A percentile compares a stretch with the other conserved stretches of the same genome.
Conservation (phyloP, 345 rosid species). For the Rhizophora apiculata region DNA sequence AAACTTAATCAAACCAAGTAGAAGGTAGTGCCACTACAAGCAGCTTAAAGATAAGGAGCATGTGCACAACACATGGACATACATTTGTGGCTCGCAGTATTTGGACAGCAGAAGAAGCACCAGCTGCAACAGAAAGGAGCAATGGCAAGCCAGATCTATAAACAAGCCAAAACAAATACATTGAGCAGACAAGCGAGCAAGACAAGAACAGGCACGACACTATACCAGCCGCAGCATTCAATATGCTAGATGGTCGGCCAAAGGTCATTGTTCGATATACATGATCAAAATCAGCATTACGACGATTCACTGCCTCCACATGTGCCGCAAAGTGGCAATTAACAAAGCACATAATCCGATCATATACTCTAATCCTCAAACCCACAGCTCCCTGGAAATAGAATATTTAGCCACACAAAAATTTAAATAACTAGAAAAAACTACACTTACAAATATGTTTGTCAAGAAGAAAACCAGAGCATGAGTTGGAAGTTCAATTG, state of each 20-base stretch:
- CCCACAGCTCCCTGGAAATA: conserved; percentile 70
- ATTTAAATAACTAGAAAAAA: neutral
- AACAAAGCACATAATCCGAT: conserved; percentile 63
- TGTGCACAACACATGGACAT: conserved; percentile 23
- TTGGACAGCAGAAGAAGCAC: conserved; percentile 57
- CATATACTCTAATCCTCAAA: conserved; percentile 63
- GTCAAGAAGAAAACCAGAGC: too few species aligned
- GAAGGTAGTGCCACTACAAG: conserved; percentile 1
- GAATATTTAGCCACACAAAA: conserved; percentile 3
- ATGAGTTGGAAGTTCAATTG: too few species aligned
- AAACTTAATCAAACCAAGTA: conserved; percentile 8
- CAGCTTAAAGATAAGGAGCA: conserved; percentile 20
- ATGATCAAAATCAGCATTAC: conserved; percentile 78
- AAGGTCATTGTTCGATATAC: conserved; percentile 64
- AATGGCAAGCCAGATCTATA: conserved; percentile 73
- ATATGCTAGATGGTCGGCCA: conserved; percentile 38
- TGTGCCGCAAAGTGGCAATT: conserved; percentile 84
- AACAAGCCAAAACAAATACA: conserved; percentile 61
- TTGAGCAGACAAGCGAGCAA: conserved; percentile 58
- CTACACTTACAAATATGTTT: too few species aligned
- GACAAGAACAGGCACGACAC: conserved; percentile 55
- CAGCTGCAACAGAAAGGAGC: conserved; percentile 80
- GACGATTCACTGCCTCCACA: conserved; percentile 65
- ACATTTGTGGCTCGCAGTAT: conserved; percentile 58
- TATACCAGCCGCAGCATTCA: conserved; percentile 63